Evolutionary conservation across 176 grass and related monocot species (phyloP), one percentile per base, ranked within the genome.

Genomic region (Panicum miliaceum): DNA sequence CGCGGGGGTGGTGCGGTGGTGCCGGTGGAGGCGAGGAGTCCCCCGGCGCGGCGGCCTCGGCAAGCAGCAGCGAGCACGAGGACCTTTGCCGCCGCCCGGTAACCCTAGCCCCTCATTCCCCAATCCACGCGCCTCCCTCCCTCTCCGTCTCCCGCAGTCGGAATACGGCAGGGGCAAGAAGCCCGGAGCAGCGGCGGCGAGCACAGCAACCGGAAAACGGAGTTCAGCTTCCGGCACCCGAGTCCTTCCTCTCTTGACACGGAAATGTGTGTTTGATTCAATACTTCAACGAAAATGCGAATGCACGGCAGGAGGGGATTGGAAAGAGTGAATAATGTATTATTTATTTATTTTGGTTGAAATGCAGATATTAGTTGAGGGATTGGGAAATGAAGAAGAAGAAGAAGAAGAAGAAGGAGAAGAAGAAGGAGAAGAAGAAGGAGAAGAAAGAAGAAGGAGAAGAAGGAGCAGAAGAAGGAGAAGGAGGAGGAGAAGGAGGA

Each of bases 61-160:
- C 26, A 14, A 52, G 71, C 71, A 73, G 45, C 25, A 19, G 20
- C 0, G 0, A 10, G 7, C 5, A 6, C 6, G 25, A 6, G 59
- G 25, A 26, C 20, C 8, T 25, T 1, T 13, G 26, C 29, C 62
- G 34, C 34, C 63, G 15, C 15, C 63, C 19, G 32, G 32, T 14
- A 73, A 51, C 70, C 12, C 68, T 47, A 43, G 20, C 38, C 38
- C 20, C 22, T 40, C 68, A 70, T 26, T 72, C 69, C 69, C 69
- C 69, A 38, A 9, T 20, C 34, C 15, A 20, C 64, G 40, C 15
- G 52, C 15, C 18, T 40, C 34, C 63, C 35, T 13, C 26, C 8
- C 25, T 15, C 26, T 64, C 61, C 61, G 14, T 11, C 16, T 19
- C 46, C 25, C 15, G 35, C 64, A 41, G 65, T 37, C 19, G 20